Evolutionary conservation across 371 early-diverging fungal genomes (phyloP).

Genomic region (Smittium culicis): DNA sequence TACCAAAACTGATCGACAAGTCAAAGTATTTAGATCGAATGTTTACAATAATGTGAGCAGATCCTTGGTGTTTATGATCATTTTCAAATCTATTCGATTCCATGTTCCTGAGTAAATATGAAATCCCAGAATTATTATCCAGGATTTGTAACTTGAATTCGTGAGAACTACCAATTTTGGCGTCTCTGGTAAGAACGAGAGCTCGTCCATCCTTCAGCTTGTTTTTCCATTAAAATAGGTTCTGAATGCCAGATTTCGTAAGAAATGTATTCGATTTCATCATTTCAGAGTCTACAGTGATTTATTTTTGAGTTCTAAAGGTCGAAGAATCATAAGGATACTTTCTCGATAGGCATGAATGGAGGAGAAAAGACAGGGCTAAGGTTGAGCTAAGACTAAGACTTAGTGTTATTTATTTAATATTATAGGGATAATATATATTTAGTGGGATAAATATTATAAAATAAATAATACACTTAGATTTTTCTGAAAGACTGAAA

Average conservation of each 20-base stretch:
- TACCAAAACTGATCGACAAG: neutral
- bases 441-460: too few species aligned
- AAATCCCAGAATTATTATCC: neutral
- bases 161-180: neutral
- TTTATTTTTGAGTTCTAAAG: too few species aligned
- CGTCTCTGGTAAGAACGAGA: neutral
- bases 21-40: neutral
- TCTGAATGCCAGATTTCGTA: neutral
- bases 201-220: neutral
- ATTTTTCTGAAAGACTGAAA: too few species aligned
- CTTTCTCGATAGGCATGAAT: too few species aligned
- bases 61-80: neutral
- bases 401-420: too few species aligned
- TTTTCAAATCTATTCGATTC: neutral
- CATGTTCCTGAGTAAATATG: neutral
- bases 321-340: too few species aligned
- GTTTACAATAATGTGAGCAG: neutral
- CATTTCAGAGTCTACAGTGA: neutral
- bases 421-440: too few species aligned
- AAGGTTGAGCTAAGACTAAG: too few species aligned
- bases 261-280: neutral
- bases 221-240: neutral
- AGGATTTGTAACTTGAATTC: neutral
- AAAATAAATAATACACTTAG: too few species aligned
- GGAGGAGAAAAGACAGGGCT: too few species aligned